Evolutionary conservation across 2,329 filamentous ascomycete genomes (phyloP), one percentile per base, ranked within the genome.

Genomic region (Helminthosporium solani): DNA sequence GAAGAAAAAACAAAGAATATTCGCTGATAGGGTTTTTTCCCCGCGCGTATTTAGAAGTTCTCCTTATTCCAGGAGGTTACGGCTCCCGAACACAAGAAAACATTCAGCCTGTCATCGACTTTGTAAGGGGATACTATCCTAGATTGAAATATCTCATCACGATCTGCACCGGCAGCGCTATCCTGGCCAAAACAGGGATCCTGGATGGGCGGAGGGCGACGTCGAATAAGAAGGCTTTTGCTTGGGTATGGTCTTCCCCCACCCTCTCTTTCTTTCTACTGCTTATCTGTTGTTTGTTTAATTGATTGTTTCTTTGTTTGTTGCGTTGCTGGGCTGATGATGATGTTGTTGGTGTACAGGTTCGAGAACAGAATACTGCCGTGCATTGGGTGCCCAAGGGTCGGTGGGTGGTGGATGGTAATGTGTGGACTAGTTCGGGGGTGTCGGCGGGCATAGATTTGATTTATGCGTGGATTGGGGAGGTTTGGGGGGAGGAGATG

Each of bases 361-460:
- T 80, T 7, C 77, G 70, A 2, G 61, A 70, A 1, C 67, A 75
- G 42, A 75, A 79, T 0, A 73, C 76, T 0, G 68, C 74, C 0
- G 80, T 84, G 0, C 64, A 79, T 0, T 88, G 85, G 85, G 74
- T 84, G 20, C 67, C 73, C 0, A 73, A 75, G 21, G 85, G 85
- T 16, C 74, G 85, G 31, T 88, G 82, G 80, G 79, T 86, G 0
- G 70, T 75, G 0, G 84, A 87, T 65, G 83, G 80, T 3, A 84
- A 86, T 47, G 70, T 86, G 7, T 88, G 84, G 83, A 82, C 80
- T 3, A 80, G 80, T 2, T 83, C 81, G 0, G 84, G 85, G 0
- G 76, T 86, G 5, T 77, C 76, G 41, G 82, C 83, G 1, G 83
- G 83, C 0, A 84, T 84, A 36, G 83, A 86, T 70, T 70, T 79